Percentiles rank a stretch among this genome's conserved stretches.
phyloP scores from a whole-genome alignment of 495 filamentous ascomycete genomes.

The Penicillium desertorum region DNA sequence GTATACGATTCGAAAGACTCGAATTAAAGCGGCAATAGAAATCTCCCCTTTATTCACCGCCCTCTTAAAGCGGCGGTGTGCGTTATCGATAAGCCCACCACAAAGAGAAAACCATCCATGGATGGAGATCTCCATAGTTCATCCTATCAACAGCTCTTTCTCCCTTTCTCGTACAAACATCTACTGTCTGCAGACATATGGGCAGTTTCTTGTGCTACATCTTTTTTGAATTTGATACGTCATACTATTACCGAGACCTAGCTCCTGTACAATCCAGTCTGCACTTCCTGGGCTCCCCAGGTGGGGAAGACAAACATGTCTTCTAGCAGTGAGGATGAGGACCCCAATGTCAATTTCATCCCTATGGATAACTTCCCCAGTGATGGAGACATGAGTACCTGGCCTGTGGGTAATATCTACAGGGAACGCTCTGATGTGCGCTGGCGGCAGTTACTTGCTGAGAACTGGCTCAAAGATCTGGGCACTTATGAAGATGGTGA shows the following conservation, averaged over 20 bases:
- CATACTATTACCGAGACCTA: not conserved
- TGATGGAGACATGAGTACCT: conserved; percentile 35
- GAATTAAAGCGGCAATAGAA: not conserved
- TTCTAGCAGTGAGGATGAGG: conserved; percentile 14
- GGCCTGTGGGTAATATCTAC: conserved; percentile 30
- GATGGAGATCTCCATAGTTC: conserved; percentile 6
- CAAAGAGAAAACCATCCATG: conserved; percentile 7
- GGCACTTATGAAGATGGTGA: conserved; percentile 37
- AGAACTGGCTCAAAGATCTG: conserved; percentile 38
- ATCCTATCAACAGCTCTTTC: conserved; percentile 1
- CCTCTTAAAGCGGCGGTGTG: not conserved
- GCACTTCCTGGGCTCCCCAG: not conserved
- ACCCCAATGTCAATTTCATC: conserved; percentile 30
- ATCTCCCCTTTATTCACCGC: not conserved
- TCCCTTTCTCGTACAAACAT: not conserved
- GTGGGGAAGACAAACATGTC: conserved; percentile 8
- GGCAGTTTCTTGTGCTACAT: not conserved
- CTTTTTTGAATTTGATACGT: not conserved
- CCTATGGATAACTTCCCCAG: conserved; percentile 32
- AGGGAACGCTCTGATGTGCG: conserved; percentile 18
- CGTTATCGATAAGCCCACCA: conserved; percentile 15
- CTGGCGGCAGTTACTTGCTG: conserved; percentile 37
- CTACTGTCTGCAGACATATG: too few species aligned
- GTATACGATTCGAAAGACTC: not conserved
- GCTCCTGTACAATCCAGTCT: not conserved